Evolutionary conservation across 306 rosid genomes (phyloP), one percentile per base, ranked within the genome.

Genomic region (Pyrus communis): DNA sequence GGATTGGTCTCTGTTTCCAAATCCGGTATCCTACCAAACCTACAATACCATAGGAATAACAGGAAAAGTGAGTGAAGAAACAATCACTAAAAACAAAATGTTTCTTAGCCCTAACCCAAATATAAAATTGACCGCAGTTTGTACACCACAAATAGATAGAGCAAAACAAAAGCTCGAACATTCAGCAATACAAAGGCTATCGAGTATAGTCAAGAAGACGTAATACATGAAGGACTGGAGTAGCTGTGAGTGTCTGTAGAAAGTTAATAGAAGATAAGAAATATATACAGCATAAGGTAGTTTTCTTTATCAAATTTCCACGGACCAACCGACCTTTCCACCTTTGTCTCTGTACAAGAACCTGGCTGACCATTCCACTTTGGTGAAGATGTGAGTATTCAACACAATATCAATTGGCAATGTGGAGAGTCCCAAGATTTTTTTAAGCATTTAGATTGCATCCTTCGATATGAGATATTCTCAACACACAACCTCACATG

Each of bases 1-100:
- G 97, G 87, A 79, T 96, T 92, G 30, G 99, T 96, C 91, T 91
- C 88, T 54, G 93, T 87, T 84, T 92, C 99, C 43, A 74, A 78
- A 61, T 88, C 88, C 65, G 82, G 83, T 85, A 82, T 78, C 79
- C 83, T 84, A 70, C 84, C 69, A 80, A 81, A 77, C 75, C 88
- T 86, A 83, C 62, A 69, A 82, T 64, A 78, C 31, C 69, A 67
- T 27, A 80, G 59, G 80, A 80, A 76, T 76, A 74, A 76, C 58
- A 64, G 42, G 46, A 77, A 71, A 73, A 75, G 43, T 30, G 27
- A 80, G 60, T 63, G 75, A 38, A 51, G 15, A 45, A 33, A 42
- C 69, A 55, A 35, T 13, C 63, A 46, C 19, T 18, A 11, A 11
- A 2, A 10, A 57, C 42, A 1, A 4, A 15, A 73, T 12, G 40